These are phyloP conservation scores for Neoscytalidium dimidiatum DNA, from an alignment of 2,329 filamentous ascomycete species.

Conservation along the genomic window DNA sequence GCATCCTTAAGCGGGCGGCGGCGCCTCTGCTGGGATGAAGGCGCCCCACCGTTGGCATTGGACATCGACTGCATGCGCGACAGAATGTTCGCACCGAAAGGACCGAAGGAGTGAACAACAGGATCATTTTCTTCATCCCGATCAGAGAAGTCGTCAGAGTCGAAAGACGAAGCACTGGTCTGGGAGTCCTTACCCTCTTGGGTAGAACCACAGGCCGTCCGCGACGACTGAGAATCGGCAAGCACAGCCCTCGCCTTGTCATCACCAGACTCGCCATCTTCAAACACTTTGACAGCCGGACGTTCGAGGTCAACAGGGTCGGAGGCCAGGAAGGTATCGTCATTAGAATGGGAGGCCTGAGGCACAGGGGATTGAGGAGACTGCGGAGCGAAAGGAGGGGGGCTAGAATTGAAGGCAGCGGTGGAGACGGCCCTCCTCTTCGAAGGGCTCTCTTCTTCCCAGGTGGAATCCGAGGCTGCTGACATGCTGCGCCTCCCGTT, in stretches of 20 bases:
- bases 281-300: constrained; percentile 36
- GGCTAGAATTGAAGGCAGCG: constrained; percentile 58
- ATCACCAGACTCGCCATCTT: constrained; percentile 38
- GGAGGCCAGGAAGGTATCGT: constrained; percentile 46
- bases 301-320: constrained; percentile 30
- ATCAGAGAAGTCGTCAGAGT: constrained; percentile 68
- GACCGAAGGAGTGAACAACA: constrained; percentile 87
- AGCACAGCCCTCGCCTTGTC: constrained; percentile 27
- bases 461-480: constrained; percentile 61
- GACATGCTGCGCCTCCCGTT: constrained; percentile 14
- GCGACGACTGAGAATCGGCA: constrained; percentile 28
- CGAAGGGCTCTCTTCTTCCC: constrained; percentile 60
- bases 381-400: constrained; percentile 64
- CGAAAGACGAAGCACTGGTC: constrained; percentile 26
- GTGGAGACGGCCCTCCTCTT: constrained; percentile 24
- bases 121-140: constrained; percentile 87
- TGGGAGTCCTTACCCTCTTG: constrained; percentile 34
- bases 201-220: constrained; percentile 32
- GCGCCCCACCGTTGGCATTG: constrained; percentile 49
- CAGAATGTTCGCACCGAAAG: constrained; percentile 84
- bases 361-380: constrained; percentile 73
- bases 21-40: constrained; percentile 47
- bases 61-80: constrained; percentile 79
- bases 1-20: constrained; percentile 21
- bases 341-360: constrained; percentile 28